Percentiles rank a stretch among this genome's conserved stretches.
Evolutionary conservation across 2,329 filamentous ascomycete genomes (phyloP).

Genomic region (Zasmidium citrigriseum): DNA sequence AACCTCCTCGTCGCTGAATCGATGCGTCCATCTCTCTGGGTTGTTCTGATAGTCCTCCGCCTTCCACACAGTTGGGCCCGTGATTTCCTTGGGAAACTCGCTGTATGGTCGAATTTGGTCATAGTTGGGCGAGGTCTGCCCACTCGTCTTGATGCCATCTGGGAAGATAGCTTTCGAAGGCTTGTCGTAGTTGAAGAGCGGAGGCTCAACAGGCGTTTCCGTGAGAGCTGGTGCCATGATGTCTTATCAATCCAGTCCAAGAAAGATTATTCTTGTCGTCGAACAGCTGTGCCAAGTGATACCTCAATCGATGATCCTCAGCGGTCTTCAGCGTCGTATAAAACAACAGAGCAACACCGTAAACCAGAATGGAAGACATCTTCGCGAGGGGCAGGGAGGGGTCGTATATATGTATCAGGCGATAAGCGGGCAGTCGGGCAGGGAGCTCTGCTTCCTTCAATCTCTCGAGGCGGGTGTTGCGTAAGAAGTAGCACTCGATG

Average conservation of each 20-base stretch:
- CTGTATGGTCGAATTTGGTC: conserved; percentile 66
- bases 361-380: conserved; percentile 18
- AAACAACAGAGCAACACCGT: conserved; percentile 17
- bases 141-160: conserved; percentile 67
- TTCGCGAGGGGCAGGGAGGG: conserved; percentile 3
- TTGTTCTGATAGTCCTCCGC: conserved; percentile 63
- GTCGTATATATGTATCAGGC: conserved; percentile 16
- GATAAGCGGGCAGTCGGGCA: conserved; percentile 18
- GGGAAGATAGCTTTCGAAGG: conserved; percentile 58
- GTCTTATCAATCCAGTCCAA: conserved; percentile 28
- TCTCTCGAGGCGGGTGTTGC: conserved; percentile 11
- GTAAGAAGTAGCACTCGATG: conserved; percentile 14
- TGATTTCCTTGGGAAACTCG: conserved; percentile 70
- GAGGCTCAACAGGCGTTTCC: conserved; percentile 19
- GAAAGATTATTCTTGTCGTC: conserved; percentile 29
- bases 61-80: conserved; percentile 72
- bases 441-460: conserved; percentile 1
- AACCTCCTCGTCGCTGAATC: conserved; percentile 66
- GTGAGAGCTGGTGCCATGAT: conserved; percentile 24
- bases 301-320: conserved; percentile 21
- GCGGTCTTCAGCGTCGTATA: conserved; percentile 16
- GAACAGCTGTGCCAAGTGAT: conserved; percentile 36
- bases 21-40: conserved; percentile 72
- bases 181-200: conserved; percentile 28
- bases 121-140: conserved; percentile 71